Evolutionary conservation across 345 rosid genomes (phyloP), one percentile per base, ranked within the genome.

Genomic region (Citrus medica): DNA sequence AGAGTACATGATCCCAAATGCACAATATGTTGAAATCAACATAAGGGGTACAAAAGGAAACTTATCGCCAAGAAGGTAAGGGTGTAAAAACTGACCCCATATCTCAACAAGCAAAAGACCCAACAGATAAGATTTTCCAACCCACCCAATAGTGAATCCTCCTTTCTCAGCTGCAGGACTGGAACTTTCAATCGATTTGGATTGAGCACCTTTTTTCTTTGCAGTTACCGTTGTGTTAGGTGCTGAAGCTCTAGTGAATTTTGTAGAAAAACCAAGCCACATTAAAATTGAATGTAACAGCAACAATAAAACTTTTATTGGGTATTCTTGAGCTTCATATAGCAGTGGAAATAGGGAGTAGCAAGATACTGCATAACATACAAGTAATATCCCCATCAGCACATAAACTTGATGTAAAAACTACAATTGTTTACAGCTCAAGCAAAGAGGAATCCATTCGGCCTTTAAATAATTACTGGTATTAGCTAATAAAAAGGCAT

Each of bases 271-370:
- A 46, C 87, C 76, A 9, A 84, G 81, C 90, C 92, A 90, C 83
- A 85, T 85, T 3, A 90, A 79, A 70, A 87, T 70, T 75, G 92
- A 80, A 71, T 92, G 92, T 53, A 89, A 46, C 30, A 94, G 77
- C 86, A 96, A 71, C 80, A 96, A 14, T 55, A 90, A 64, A 68
- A 92, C 94, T 83, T 96, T 96, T 69, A 94, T 88, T n/a, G 92
- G 92, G 72, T 94, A 93, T 77, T 96, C 99, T 78, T 82, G 98
- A 62, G 88, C 87, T 82, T 91, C 92, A 0, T 84, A 88, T 79
- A 94, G 89, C 70, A 94, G 98, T 7, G 98, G 98, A 73, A 94
- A 91, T 27, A 96, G 84, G 4, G 98, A 96, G 80, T 92, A 94
- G 83, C 92, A 89, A 67, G 91, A 92, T 64, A 87, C 98, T 95